phyloP scores from a whole-genome alignment of 1,139 yeast species.

The Saccharomyces uvarum region DNA sequence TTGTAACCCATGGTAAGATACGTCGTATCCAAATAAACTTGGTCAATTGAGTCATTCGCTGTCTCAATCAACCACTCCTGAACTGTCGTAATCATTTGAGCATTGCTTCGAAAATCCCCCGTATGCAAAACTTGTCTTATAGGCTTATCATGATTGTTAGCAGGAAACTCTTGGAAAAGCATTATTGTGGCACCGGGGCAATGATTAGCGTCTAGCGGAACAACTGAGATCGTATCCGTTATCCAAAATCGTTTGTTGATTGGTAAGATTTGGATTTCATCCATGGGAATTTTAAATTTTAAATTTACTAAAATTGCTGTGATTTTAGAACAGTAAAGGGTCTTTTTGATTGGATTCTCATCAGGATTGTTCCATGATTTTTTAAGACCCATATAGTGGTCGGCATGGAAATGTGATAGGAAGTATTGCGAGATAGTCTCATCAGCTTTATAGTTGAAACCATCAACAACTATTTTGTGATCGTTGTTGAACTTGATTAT shows the following conservation, averaged over 20 bases:
- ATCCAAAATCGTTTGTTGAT: slow-evolving; percentile 36
- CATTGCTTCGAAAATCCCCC: slow-evolving; percentile 80
- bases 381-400: slow-evolving; percentile 82
- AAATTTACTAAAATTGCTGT: slow-evolving; percentile 53
- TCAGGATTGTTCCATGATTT: slow-evolving; percentile 50
- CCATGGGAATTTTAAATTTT: slow-evolving; percentile 46
- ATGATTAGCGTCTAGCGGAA: slow-evolving; percentile 78
- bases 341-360: slow-evolving; percentile 38
- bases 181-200: slow-evolving; percentile 92
- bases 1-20: slow-evolving; percentile 66
- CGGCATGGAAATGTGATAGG: slow-evolving; percentile 82
- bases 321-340: slow-evolving; percentile 62
- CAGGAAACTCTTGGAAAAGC: slow-evolving; percentile 49
- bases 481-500: slow-evolving; percentile 39
- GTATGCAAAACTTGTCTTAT: slow-evolving; percentile 54
- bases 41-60: slow-evolving; percentile 37
- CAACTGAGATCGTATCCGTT: slow-evolving; percentile 48
- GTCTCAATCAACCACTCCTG: slow-evolving; percentile 20
- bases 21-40: slow-evolving; percentile 79
- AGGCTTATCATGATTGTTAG: background rate
- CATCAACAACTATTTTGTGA: slow-evolving; percentile 54
- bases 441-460: slow-evolving; percentile 48
- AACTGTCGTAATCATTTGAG: slow-evolving; percentile 24
- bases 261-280: slow-evolving; percentile 43
- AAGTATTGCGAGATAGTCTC: slow-evolving; percentile 44